Evolutionary conservation across 345 rosid genomes (phyloP).

Genomic region (Dimocarpus longan): DNA sequence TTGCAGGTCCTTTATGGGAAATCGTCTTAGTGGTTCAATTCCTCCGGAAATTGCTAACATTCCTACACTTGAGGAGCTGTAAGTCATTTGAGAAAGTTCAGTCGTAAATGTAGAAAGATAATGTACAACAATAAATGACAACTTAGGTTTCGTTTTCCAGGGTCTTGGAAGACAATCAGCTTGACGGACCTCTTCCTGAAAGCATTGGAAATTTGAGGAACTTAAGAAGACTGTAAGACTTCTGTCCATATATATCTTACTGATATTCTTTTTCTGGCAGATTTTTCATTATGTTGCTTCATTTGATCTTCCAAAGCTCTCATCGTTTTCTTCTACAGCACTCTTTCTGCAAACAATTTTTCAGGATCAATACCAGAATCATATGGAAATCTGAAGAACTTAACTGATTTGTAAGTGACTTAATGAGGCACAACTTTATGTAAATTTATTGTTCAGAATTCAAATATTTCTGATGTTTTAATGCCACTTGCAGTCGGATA

Average conservation of each 20-base stretch:
- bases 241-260: background rate
- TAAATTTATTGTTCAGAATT: background rate
- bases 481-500: constrained; percentile 52
- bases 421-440: background rate
- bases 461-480: background rate
- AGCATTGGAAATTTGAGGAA: constrained; percentile 61
- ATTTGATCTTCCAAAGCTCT: background rate
- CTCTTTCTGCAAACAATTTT: constrained; percentile 74
- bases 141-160: constrained; percentile 37
- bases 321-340: constrained; percentile 38
- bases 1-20: constrained; percentile 59
- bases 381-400: constrained; percentile 58
- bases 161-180: constrained; percentile 60
- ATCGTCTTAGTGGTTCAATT: constrained; percentile 63
- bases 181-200: constrained; percentile 62
- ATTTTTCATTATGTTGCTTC: background rate
- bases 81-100: constrained; percentile 29
- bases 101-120: background rate
- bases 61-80: constrained; percentile 57
- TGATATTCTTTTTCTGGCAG: background rate
- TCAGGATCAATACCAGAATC: constrained; percentile 72
- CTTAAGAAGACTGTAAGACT: constrained; percentile 56
- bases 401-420: constrained; percentile 74
- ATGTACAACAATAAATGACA: constrained; percentile 3
- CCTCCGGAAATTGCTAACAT: constrained; percentile 62